phyloP scores from a whole-genome alignment of 805 yeast species.

The Candida nanaspora region DNA sequence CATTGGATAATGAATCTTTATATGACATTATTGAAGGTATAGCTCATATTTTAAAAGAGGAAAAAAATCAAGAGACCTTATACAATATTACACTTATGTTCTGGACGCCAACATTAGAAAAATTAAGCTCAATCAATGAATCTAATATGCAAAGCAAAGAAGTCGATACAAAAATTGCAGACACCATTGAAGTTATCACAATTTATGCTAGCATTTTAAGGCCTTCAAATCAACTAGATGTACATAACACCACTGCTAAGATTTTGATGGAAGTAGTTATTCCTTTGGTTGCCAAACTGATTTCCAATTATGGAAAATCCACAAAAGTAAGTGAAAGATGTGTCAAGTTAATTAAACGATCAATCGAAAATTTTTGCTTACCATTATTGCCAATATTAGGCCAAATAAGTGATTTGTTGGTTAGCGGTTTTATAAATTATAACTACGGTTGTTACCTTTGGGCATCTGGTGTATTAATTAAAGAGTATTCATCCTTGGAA shows the following conservation, averaged over 20 bases:
- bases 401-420: conserved; percentile 58
- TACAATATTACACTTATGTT: conserved; percentile 53
- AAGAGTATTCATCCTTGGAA: conserved; percentile 56
- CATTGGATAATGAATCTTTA: conserved; percentile 60
- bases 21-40: conserved; percentile 85
- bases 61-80: conserved; percentile 41
- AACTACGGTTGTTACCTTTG: conserved; percentile 80
- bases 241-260: conserved; percentile 43
- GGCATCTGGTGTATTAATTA: conserved; percentile 78
- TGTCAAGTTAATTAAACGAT: conserved; percentile 57
- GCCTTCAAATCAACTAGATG: conserved; percentile 31
- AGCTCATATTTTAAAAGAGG: conserved; percentile 69
- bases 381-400: conserved; percentile 54
- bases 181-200: conserved; percentile 63
- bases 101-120: conserved; percentile 55
- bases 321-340: conserved; percentile 67
- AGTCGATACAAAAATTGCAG: conserved; percentile 47
- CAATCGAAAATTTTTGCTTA: conserved; percentile 55
- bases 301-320: conserved; percentile 50
- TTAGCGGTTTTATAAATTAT: conserved; percentile 60
- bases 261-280: conserved; percentile 47
- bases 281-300: conserved; percentile 46
- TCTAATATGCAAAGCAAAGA: conserved; percentile 22
- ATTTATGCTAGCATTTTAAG: conserved; percentile 51
- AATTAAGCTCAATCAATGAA: conserved; percentile 23